Percentiles rank a stretch among this genome's conserved stretches.
These are phyloP conservation scores for Kodamaea sp. DNA, from an alignment of 1,139 yeast species.

Conservation along the genomic window DNA sequence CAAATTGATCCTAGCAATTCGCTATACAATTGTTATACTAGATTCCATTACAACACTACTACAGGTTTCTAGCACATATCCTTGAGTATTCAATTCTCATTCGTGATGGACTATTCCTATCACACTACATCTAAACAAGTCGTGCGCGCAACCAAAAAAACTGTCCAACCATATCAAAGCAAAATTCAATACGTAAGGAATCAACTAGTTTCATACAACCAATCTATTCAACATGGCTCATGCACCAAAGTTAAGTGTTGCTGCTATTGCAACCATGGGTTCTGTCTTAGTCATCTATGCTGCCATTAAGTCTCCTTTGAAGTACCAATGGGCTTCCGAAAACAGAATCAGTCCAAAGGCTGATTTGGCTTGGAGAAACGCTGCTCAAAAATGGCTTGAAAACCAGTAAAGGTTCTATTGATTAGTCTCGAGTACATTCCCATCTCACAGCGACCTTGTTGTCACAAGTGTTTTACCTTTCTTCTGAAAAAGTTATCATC, in stretches of 20 bases:
- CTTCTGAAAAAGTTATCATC: too few species aligned
- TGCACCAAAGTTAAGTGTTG: constrained; percentile 43
- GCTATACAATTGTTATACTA: too few species aligned
- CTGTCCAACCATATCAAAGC: constrained; percentile 27
- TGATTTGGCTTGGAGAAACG: constrained; percentile 54
- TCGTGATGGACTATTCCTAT: too few species aligned
- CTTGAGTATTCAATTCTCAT: too few species aligned
- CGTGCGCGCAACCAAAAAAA: constrained; percentile 16
- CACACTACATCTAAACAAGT: constrained; percentile 6
- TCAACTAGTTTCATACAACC: constrained; percentile 1
- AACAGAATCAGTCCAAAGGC: constrained; percentile 52
- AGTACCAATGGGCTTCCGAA: constrained; percentile 44
- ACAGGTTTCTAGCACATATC: too few species aligned
- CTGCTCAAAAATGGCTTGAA: constrained; percentile 50
- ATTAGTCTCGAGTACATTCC: too few species aligned
- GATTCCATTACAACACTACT: too few species aligned
- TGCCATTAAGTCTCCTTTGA: constrained; percentile 46
- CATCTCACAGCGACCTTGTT: too few species aligned
- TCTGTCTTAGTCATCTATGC: constrained; percentile 45
- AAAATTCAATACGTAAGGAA: constrained; percentile 13
- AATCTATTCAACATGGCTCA: constrained; percentile 32
- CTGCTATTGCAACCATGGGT: constrained; percentile 48
- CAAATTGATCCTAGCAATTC: too few species aligned
- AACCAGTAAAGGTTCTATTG: constrained; percentile 23
- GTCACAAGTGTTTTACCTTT: too few species aligned